Evolutionary conservation across 352 stramenopile species (phyloP).

Genomic region (Phytophthora syringae): DNA sequence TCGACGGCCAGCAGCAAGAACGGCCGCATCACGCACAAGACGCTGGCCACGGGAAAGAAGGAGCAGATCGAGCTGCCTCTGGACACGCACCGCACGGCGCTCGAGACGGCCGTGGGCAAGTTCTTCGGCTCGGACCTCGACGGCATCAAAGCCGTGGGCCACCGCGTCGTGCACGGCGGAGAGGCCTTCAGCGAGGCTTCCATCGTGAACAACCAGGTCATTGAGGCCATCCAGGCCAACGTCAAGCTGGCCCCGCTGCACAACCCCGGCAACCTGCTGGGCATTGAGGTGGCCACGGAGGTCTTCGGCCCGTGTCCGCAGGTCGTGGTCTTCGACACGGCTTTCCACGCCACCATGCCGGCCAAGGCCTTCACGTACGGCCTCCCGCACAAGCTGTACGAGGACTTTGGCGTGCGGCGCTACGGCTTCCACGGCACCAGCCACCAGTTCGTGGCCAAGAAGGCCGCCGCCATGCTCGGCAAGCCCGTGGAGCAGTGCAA

Average conservation of each 20-base stretch:
- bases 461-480: constrained; percentile 63
- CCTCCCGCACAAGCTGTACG: constrained; percentile 79
- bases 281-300: constrained; percentile 83
- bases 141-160: constrained; percentile 77
- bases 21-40: constrained; percentile 75
- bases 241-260: constrained; percentile 81
- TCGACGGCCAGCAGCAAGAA: constrained; percentile 65
- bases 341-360: constrained; percentile 89
- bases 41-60: constrained; percentile 53
- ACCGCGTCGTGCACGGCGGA: constrained; percentile 90
- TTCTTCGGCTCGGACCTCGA: constrained; percentile 67
- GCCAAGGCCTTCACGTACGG: constrained; percentile 85
- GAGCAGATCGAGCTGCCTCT: constrained; percentile 57
- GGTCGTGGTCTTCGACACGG: constrained; percentile 92
- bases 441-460: constrained; percentile 84
- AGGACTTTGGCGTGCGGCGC: constrained; percentile 82
- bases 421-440: constrained; percentile 93
- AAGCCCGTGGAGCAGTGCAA: constrained; percentile 69
- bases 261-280: constrained; percentile 88
- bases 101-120: constrained; percentile 62
- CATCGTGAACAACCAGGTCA: constrained; percentile 58
- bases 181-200: constrained; percentile 70
- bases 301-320: constrained; percentile 77
- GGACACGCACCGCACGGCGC: constrained; percentile 59
- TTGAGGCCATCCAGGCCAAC: constrained; percentile 67